Base-by-base conservation (phyloP, 164 flowering plant genomes). In the Santalum album region DNA sequence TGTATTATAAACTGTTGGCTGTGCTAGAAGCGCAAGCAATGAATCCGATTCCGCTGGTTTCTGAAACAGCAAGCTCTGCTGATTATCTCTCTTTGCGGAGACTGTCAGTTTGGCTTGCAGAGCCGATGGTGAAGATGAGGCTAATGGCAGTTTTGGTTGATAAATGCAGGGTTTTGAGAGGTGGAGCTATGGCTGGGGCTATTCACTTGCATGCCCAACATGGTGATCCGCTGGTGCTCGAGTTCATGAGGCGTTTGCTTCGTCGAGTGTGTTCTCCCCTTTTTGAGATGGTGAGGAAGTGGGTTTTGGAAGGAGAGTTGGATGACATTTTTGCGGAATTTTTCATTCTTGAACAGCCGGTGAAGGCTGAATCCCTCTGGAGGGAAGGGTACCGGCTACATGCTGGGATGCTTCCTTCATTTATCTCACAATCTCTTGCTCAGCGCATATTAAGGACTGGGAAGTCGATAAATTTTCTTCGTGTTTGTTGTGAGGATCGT, bases 161-260 rank as follows among this genome's bases (percentile, higher is more conserved):
- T 59, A 84, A 81, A 57, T 94, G 96, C 58, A 77, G 72, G 70
- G 81, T 80, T 50, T 62, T 87, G 70, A 78, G 77, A 56, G 99
- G 99, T 55, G 99, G 99, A 36, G 95, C 96, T 47, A 94, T 94
- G 99, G 96, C 95, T 17, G 96, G 96, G 43, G 96, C 95, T 25
- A 90, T 94, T 58, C 99, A 94, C 66, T 62, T 82, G 74, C 97
- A 86, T 56, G 97, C 96, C 0, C 92, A 80, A 50, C 99, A 94
- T 59, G 99, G 99, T 3, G 96, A 90, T 57, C 90, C 96, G 0
- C 67, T 90, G 61, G 90, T 94, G 32, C 89, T 80, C 50, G 95
- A 87, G 48, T 94, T 94, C 63, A 90, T 94, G 99, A 72, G 71
- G 62, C 72, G 87, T 32, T 71, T 94, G 11, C 88, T 94, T 20